phyloP scores from a whole-genome alignment of 2,329 filamentous ascomycete genomes.

The Mycocentrospora acerina region DNA sequence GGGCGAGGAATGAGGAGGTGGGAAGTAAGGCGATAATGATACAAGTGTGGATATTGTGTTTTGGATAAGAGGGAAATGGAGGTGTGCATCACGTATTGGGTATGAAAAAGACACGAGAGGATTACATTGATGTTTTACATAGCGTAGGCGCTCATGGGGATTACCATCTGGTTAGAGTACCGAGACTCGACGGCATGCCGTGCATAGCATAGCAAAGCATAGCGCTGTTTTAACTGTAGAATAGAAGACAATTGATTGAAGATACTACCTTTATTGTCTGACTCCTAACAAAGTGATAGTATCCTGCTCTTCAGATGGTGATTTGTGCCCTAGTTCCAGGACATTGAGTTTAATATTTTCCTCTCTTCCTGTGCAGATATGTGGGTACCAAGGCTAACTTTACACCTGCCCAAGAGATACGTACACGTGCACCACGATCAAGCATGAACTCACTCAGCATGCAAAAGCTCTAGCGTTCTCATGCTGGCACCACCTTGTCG shows the following conservation, averaged over 20 bases:
- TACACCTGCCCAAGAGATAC: too few species aligned
- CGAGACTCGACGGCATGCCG: conserved; percentile 5
- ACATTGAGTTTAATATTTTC: too few species aligned
- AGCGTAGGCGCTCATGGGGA: conserved; percentile 2
- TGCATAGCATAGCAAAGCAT: conserved; percentile 8
- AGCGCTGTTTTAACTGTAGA: conserved; percentile 1
- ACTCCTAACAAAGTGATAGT: too few species aligned
- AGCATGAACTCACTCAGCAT: too few species aligned
- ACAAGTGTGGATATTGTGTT: neutral
- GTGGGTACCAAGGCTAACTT: too few species aligned
- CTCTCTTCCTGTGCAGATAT: too few species aligned
- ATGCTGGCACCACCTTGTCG: too few species aligned
- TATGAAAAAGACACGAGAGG: neutral
- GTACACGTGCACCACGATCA: too few species aligned
- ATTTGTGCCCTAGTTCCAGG: too few species aligned
- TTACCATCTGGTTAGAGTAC: neutral
- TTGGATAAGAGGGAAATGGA: neutral
- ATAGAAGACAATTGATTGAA: neutral
- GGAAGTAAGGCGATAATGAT: conserved; percentile 1
- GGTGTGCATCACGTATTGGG: neutral
- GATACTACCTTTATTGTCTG: too few species aligned
- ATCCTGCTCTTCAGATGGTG: too few species aligned
- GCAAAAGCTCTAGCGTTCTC: too few species aligned
- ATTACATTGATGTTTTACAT: conserved; percentile 4
- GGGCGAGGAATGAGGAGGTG: conserved; percentile 9